Evolutionary conservation across 1,284 basidiomycete species (phyloP).

Genomic region (Phellopilus nigrolimitatus): DNA sequence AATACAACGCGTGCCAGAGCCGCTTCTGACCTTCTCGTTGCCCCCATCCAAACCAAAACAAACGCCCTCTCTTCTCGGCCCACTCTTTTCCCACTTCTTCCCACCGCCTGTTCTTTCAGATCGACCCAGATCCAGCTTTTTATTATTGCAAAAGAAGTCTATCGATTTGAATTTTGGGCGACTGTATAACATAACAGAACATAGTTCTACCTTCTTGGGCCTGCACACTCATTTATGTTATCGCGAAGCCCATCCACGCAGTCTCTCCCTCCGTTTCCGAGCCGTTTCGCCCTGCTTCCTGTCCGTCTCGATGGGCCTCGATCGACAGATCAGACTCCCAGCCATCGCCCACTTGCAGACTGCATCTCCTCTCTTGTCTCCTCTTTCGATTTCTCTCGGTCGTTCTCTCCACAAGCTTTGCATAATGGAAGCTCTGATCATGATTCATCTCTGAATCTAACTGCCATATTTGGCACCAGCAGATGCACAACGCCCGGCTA

Average conservation of each 20-base stretch:
- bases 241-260: not conserved
- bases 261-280: not conserved
- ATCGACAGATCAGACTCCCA: constrained; percentile 8
- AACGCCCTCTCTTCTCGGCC: constrained; percentile 1
- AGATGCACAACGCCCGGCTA: constrained; percentile 13
- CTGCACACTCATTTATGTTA: constrained; percentile 1
- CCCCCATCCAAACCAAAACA: constrained; percentile 7
- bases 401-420: constrained; percentile 1
- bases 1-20: too few species aligned
- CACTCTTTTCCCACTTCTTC: constrained; percentile 1
- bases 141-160: not conserved
- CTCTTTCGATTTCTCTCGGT: not conserved
- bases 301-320: constrained; percentile 6
- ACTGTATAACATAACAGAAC: constrained; percentile 5
- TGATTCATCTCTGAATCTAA: constrained; percentile 10
- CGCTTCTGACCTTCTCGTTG: not conserved
- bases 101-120: constrained; percentile 9
- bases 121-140: constrained; percentile 3
- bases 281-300: not conserved
- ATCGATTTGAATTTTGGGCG: not conserved
- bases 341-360: constrained; percentile 1
- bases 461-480: constrained; percentile 10
- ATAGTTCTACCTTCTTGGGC: not conserved
- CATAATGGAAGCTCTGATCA: constrained; percentile 12
- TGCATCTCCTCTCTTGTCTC: not conserved